phyloP scores from a whole-genome alignment of 1,284 basidiomycete genomes.

The Trichosporon sp. region DNA sequence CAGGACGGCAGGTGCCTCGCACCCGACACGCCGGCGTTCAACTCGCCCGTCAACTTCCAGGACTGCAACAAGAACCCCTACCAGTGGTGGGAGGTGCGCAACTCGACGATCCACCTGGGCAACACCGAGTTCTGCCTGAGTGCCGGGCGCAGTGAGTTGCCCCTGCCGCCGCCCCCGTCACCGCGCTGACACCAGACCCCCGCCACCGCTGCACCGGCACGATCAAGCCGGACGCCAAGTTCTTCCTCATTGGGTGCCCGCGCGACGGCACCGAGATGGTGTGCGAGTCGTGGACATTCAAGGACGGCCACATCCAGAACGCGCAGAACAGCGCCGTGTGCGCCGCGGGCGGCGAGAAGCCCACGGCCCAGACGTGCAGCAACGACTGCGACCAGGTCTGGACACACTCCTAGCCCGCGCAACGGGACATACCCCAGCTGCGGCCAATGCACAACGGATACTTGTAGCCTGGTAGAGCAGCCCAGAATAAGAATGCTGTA shows the following conservation, averaged over 20 bases:
- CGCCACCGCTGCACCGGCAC: constrained; percentile 1
- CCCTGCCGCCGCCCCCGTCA: neutral
- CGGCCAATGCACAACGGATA: too few species aligned
- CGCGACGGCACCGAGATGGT: neutral
- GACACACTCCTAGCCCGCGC: neutral
- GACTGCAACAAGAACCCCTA: constrained; percentile 2
- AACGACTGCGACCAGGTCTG: neutral
- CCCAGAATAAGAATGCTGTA: neutral
- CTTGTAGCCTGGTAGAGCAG: too few species aligned
- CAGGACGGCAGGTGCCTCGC: neutral
- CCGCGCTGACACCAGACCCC: neutral
- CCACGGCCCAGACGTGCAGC: neutral
- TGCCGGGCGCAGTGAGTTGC: neutral
- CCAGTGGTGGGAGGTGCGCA: neutral
- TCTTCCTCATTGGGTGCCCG: neutral
- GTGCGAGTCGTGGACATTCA: neutral
- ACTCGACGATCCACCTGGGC: neutral
- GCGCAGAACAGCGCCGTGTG: neutral
- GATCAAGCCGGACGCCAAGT: neutral
- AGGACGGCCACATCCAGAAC: neutral
- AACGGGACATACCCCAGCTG: too few species aligned
- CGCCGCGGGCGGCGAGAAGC: neutral
- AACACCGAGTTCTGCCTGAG: neutral
- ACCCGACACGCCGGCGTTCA: neutral
- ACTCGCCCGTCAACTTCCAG: constrained; percentile 1